Percentiles rank a stretch among this genome's conserved stretches.
These are phyloP conservation scores for Rutstroemia sydowiana DNA, from an alignment of 2,329 filamentous ascomycete genomes.

Conservation along the genomic window DNA sequence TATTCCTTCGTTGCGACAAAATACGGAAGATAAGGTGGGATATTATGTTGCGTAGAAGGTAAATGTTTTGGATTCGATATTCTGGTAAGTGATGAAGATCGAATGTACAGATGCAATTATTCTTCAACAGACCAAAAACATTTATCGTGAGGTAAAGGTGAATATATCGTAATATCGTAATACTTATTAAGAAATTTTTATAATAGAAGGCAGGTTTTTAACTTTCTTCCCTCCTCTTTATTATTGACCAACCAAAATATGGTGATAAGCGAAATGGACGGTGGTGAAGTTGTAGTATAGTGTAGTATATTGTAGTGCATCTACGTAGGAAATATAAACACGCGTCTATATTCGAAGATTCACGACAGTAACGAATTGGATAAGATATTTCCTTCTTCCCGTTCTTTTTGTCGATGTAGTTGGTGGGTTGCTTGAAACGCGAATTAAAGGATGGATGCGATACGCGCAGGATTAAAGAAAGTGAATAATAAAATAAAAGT, in stretches of 20 bases:
- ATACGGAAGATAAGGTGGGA: slow-evolving; percentile 10
- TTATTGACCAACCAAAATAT: neutral
- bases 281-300: neutral
- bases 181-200: neutral
- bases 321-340: neutral
- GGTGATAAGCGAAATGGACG: neutral
- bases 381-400: neutral
- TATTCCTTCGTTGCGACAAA: slow-evolving; percentile 28
- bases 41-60: neutral
- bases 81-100: no score
- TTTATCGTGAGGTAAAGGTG: neutral
- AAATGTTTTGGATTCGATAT: neutral
- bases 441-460: neutral
- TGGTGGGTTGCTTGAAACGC: neutral
- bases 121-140: neutral
- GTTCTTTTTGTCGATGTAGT: neutral
- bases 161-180: slow-evolving; percentile 1
- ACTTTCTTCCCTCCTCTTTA: neutral
- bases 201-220: neutral
- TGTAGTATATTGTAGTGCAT: no score
- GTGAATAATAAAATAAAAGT: neutral
- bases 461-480: neutral
- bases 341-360: neutral
- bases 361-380: neutral
- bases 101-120: neutral